These are phyloP conservation scores for Phytophthora podocarpi DNA, from an alignment of 352 stramenopile species.

Conservation along the genomic window DNA sequence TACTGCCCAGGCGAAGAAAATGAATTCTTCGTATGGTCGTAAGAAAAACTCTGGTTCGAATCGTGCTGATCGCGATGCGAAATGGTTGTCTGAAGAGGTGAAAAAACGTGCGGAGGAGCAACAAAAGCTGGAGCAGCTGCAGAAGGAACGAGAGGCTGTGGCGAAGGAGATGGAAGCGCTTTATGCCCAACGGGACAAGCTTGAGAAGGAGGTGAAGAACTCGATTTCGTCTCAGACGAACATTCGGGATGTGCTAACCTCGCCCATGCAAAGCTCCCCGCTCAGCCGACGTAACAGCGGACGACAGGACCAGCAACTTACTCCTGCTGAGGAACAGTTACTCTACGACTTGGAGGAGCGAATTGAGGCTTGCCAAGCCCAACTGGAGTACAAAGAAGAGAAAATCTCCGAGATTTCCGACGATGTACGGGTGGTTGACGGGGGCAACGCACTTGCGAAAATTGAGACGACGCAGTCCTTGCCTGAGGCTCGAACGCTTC, in stretches of 20 bases:
- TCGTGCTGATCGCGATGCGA: constrained; percentile 58
- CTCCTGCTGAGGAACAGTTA: constrained; percentile 81
- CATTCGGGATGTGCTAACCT: constrained; percentile 85
- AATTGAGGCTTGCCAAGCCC: constrained; percentile 85
- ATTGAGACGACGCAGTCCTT: constrained; percentile 87
- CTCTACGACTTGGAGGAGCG: constrained; percentile 85
- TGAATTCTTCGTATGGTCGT: constrained; percentile 57
- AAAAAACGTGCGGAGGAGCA: constrained; percentile 83
- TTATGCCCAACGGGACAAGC: constrained; percentile 72
- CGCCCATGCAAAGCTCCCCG: constrained; percentile 58
- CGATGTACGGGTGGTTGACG: constrained; percentile 50
- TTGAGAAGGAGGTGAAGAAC: constrained; percentile 72
- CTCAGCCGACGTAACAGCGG: constrained; percentile 52
- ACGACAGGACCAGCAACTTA: constrained; percentile 55
- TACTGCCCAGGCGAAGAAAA: constrained; percentile 71
- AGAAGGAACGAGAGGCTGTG: constrained; percentile 75
- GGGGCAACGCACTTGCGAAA: constrained; percentile 61
- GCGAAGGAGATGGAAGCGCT: constrained; percentile 84
- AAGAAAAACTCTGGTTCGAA: constrained; percentile 47
- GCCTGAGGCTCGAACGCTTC: constrained; percentile 74
- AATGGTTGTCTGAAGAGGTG: constrained; percentile 87
- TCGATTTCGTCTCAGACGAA: constrained; percentile 64
- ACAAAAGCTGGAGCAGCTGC: constrained; percentile 84
- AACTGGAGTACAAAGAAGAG: constrained; percentile 90
- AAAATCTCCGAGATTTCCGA: constrained; percentile 84